Evolutionary conservation across 2,329 filamentous ascomycete genomes (phyloP), one percentile per base, ranked within the genome.

Genomic region (Trichoderma sp.): DNA sequence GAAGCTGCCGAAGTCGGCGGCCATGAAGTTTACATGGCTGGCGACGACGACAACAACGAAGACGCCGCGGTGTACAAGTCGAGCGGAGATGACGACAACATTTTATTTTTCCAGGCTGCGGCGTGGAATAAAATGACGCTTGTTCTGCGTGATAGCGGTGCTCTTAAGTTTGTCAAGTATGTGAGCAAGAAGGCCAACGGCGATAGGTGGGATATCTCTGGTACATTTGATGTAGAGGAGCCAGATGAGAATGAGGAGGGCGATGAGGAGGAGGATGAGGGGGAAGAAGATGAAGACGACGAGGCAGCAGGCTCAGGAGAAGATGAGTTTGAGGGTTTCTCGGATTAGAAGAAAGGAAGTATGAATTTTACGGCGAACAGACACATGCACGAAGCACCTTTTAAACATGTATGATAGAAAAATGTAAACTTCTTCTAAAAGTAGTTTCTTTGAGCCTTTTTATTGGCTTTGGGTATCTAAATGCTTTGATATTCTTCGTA

Each of bases 111-210:
- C 82, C 86, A 89, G 78, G 83, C 84, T 10, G 84, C 86, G 1
- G 79, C 86, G 18, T 99, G 96, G 96, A 98, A 98, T 79, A 93
- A 91, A 72, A 85, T 99, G 83, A 94, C 91, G 72, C 88, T 99
- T 72, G 96, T 98, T 37, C 83, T 98, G 73, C 87, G 96, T 69
- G 96, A 99, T 77, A 89, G 88, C 73, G 94, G 93, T 16, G 91
- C 91, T 16, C 84, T 99, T 76, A 90, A 93, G 78, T 99, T 99
- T 77, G 94, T 98, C 76, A 99, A 98, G 83, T 99, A 98, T 79
- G 91, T 99, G 26, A 96, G 91, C 79, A 85, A 85, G 70, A 87
- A 86, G 61, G 96, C 96, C 8, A 88, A 88, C 76, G 96, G 96
- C 0, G 96, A 98, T 80, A 86, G 96, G 54, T 98, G 94, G 93